A percentile compares a stretch with the other conserved stretches of the same genome.
These are phyloP conservation scores for Globisporangium cystogenes DNA, from an alignment of 352 stramenopile genomes.

Conservation along the genomic window DNA sequence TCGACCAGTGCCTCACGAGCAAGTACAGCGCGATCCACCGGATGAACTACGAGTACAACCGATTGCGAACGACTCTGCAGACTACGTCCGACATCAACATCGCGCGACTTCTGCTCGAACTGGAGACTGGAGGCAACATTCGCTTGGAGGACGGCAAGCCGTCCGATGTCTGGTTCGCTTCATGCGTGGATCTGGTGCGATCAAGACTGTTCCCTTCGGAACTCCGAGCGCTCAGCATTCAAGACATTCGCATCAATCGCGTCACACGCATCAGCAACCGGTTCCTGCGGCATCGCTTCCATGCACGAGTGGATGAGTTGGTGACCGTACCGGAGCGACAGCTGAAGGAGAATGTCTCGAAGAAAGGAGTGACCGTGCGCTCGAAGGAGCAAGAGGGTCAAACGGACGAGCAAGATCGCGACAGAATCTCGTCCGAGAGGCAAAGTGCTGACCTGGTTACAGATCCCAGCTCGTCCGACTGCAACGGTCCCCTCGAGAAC, in stretches of 20 bases:
- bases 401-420: background rate
- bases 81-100: constrained; percentile 71
- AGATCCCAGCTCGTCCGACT: constrained; percentile 7
- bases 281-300: constrained; percentile 84
- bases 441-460: background rate
- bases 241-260: constrained; percentile 65
- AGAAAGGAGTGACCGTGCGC: constrained; percentile 61
- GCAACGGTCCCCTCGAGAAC: constrained; percentile 35
- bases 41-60: constrained; percentile 66
- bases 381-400: constrained; percentile 19
- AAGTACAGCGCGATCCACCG: constrained; percentile 33
- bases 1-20: constrained; percentile 32
- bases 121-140: constrained; percentile 90
- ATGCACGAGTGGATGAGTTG: constrained; percentile 76
- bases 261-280: constrained; percentile 89
- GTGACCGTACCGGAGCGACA: constrained; percentile 46
- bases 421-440: background rate
- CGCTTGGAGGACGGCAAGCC: constrained; percentile 84
- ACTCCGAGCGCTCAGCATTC: constrained; percentile 45
- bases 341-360: constrained; percentile 77
- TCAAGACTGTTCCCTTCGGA: constrained; percentile 60
- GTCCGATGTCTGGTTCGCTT: constrained; percentile 78
- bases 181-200: constrained; percentile 78
- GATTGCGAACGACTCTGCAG: constrained; percentile 32
- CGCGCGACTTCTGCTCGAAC: constrained; percentile 76